Percentiles rank a stretch among this genome's conserved stretches.
phyloP scores from a whole-genome alignment of 352 stramenopile species.

The Phytophthora sansomeana region DNA sequence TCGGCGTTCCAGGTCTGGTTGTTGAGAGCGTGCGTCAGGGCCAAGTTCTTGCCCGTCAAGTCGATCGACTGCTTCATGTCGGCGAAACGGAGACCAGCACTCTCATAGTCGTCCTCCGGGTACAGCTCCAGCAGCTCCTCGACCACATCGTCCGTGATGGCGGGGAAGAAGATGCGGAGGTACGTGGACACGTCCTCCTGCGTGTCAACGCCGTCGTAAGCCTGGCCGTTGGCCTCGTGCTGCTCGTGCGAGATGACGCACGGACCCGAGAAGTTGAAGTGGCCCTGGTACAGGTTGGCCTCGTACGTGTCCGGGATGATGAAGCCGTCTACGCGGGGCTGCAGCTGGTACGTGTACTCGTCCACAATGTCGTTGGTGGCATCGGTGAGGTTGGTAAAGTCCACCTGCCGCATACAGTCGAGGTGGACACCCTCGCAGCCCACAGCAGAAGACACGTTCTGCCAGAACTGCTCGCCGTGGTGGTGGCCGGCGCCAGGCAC shows the following conservation, averaged over 20 bases:
- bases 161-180: slow-evolving; percentile 19
- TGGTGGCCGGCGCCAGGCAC: slow-evolving; percentile 18
- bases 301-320: slow-evolving; percentile 26
- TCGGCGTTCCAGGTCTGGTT: slow-evolving; percentile 36
- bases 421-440: slow-evolving; percentile 17
- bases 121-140: slow-evolving; percentile 24
- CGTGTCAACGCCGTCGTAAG: slow-evolving; percentile 15
- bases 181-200: slow-evolving; percentile 19
- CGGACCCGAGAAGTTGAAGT: slow-evolving; percentile 26
- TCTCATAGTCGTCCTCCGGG: slow-evolving; percentile 24
- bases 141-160: slow-evolving; percentile 27
- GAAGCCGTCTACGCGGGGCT: slow-evolving; percentile 31
- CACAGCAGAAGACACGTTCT: slow-evolving; percentile 20
- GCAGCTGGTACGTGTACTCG: slow-evolving; percentile 27
- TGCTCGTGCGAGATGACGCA: too few relatives aligned
- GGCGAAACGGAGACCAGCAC: slow-evolving; percentile 24
- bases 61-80: slow-evolving; percentile 40
- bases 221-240: slow-evolving; percentile 20
- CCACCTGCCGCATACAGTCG: slow-evolving; percentile 19
- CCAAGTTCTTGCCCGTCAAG: slow-evolving; percentile 33
- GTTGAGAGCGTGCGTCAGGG: slow-evolving; percentile 24
- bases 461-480: slow-evolving; percentile 24
- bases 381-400: slow-evolving; percentile 18
- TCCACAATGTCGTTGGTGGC: slow-evolving; percentile 14
- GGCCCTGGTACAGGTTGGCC: slow-evolving; percentile 24